phyloP scores from a whole-genome alignment of 345 rosid genomes.

The Xanthoceras sorbifolium region DNA sequence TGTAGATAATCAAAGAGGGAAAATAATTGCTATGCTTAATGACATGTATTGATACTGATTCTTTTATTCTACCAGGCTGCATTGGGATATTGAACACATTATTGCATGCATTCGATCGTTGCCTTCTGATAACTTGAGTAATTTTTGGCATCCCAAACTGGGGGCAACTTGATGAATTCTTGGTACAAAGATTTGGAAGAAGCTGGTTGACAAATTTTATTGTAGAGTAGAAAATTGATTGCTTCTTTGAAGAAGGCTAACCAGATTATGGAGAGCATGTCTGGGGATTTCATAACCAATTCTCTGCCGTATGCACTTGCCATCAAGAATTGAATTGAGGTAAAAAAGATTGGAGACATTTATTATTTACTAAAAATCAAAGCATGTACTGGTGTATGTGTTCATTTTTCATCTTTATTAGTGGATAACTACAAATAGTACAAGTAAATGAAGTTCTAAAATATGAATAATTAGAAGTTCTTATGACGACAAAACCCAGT shows the following conservation, averaged over 20 bases:
- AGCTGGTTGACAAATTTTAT: slow-evolving; percentile 31
- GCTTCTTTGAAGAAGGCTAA: slow-evolving; percentile 23
- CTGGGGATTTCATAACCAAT: slow-evolving; percentile 32
- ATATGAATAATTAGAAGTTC: neutral
- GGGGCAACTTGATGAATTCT: slow-evolving; percentile 81
- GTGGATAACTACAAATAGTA: neutral
- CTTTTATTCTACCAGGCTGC: too few species aligned
- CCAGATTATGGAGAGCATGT: too few species aligned
- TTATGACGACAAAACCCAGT: slow-evolving; percentile 18
- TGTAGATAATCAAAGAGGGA: neutral
- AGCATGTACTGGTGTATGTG: neutral
- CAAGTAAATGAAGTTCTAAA: neutral
- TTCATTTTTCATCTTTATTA: neutral
- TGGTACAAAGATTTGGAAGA: too few species aligned
- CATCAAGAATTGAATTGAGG: slow-evolving; percentile 44
- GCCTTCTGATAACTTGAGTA: slow-evolving; percentile 63
- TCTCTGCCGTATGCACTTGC: slow-evolving; percentile 28
- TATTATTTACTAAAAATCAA: neutral
- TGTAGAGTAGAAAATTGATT: slow-evolving; percentile 34
- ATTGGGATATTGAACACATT: too few species aligned
- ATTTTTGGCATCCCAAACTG: slow-evolving; percentile 61
- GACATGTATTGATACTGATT: too few species aligned
- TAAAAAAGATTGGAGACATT: slow-evolving; percentile 13
- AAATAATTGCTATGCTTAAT: neutral
- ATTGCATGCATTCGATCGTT: slow-evolving; percentile 90